phyloP scores from a whole-genome alignment of 495 filamentous ascomycete species.

The Penicillium paradoxum region DNA sequence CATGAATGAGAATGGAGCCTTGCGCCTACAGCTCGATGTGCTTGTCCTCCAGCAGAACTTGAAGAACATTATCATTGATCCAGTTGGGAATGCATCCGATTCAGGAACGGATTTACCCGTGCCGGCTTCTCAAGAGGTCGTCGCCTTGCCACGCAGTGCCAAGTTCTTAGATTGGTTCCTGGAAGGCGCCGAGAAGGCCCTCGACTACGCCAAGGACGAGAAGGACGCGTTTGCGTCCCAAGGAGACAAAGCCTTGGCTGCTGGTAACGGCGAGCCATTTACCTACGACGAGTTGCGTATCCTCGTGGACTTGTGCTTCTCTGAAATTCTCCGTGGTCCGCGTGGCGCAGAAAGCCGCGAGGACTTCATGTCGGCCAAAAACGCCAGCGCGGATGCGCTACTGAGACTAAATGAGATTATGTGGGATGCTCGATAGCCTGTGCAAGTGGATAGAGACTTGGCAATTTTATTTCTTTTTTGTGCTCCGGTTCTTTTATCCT shows the following conservation, averaged over 20 bases:
- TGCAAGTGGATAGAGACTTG: background rate
- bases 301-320: constrained; percentile 81
- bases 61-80: constrained; percentile 67
- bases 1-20: constrained; percentile 72
- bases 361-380: constrained; percentile 64
- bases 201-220: constrained; percentile 58
- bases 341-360: constrained; percentile 64
- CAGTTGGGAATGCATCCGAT: constrained; percentile 10
- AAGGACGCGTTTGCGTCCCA: constrained; percentile 38
- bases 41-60: constrained; percentile 92
- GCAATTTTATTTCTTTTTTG: background rate
- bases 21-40: constrained; percentile 83
- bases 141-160: constrained; percentile 62
- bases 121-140: constrained; percentile 37
- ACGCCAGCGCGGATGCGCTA: constrained; percentile 69
- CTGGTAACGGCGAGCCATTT: constrained; percentile 50
- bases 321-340: constrained; percentile 58
- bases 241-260: constrained; percentile 32
- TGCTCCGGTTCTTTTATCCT: background rate
- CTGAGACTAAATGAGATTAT: constrained; percentile 73
- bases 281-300: constrained; percentile 79
- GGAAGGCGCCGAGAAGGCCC: constrained; percentile 65
- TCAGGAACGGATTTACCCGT: background rate
- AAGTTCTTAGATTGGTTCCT: constrained; percentile 78
- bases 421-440: constrained; percentile 54